phyloP scores from a whole-genome alignment of 164 flowering plant species.

The Vitis riparia region DNA sequence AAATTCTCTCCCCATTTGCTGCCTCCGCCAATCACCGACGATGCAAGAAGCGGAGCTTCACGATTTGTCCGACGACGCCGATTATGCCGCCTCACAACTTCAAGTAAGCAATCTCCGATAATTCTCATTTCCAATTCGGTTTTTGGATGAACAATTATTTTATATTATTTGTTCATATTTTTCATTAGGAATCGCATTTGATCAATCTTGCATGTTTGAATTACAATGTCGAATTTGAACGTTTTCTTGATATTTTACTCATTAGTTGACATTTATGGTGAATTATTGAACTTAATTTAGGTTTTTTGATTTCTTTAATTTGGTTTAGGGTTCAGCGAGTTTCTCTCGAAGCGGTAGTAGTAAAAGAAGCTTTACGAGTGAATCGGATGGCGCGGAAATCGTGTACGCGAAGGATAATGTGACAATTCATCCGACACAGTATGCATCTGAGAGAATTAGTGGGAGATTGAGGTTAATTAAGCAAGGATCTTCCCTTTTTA shows the following conservation, averaged over 20 bases:
- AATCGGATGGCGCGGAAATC: constrained; percentile 66
- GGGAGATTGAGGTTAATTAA: constrained; percentile 85
- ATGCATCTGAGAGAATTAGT: constrained; percentile 86
- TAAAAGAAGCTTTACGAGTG: constrained; percentile 47
- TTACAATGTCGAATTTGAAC: neutral
- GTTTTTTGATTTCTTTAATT: constrained; percentile 1
- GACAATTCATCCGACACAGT: constrained; percentile 93
- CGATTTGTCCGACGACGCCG: constrained; percentile 96
- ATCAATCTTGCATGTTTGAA: neutral
- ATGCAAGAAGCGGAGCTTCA: constrained; percentile 83
- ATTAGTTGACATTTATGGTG: neutral
- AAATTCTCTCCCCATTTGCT: neutral
- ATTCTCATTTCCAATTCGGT: neutral
- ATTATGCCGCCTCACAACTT: constrained; percentile 86
- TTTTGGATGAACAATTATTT: neutral
- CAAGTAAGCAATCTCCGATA: constrained; percentile 40
- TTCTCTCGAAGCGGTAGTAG: constrained; percentile 49
- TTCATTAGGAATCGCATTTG: neutral
- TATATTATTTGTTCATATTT: too few relatives aligned
- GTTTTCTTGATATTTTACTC: neutral
- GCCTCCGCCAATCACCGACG: constrained; percentile 8
- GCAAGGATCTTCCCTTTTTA: constrained; percentile 67
- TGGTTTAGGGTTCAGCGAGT: constrained; percentile 50
- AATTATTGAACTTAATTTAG: neutral
- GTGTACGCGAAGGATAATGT: constrained; percentile 88